These are phyloP conservation scores for Zymoseptoria passerinii DNA, from an alignment of 2,329 filamentous ascomycete species.

Conservation along the genomic window DNA sequence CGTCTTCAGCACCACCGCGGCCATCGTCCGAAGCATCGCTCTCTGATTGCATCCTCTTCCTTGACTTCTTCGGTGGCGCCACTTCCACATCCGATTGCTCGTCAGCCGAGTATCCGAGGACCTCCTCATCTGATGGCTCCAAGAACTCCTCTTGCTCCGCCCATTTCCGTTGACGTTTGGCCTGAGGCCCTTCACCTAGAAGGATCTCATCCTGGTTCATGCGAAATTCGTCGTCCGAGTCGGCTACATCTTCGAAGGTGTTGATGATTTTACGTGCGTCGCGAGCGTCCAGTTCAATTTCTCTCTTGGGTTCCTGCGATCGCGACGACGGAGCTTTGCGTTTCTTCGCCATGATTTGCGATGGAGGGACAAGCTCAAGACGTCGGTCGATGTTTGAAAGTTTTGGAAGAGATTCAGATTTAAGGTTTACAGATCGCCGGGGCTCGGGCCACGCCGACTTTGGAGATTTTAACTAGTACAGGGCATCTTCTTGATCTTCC, in stretches of 20 bases:
- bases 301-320: slow-evolving; percentile 3
- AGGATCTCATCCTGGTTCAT: slow-evolving; percentile 77
- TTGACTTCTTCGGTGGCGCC: slow-evolving; percentile 68
- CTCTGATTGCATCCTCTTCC: slow-evolving; percentile 57
- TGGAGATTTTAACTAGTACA: no score
- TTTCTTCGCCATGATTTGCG: slow-evolving; percentile 43
- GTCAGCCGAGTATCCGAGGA: slow-evolving; percentile 42
- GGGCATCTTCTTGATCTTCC: no score
- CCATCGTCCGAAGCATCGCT: slow-evolving; percentile 72
- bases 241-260: slow-evolving; percentile 75
- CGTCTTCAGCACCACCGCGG: slow-evolving; percentile 27
- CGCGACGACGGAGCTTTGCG: slow-evolving; percentile 8
- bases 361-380: not conserved
- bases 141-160: slow-evolving; percentile 59
- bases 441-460: not conserved
- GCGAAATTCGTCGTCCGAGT: slow-evolving; percentile 92
- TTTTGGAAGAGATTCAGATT: not conserved
- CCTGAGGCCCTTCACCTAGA: slow-evolving; percentile 70
- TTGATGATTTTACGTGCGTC: slow-evolving; percentile 47
- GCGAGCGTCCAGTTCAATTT: slow-evolving; percentile 10
- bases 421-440: not conserved
- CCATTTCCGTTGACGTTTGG: slow-evolving; percentile 65
- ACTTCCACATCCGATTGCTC: slow-evolving; percentile 43
- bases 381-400: not conserved
- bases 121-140: slow-evolving; percentile 55